These are phyloP conservation scores for Claviceps sp. DNA, from an alignment of 2,329 filamentous ascomycete genomes.

Conservation along the genomic window DNA sequence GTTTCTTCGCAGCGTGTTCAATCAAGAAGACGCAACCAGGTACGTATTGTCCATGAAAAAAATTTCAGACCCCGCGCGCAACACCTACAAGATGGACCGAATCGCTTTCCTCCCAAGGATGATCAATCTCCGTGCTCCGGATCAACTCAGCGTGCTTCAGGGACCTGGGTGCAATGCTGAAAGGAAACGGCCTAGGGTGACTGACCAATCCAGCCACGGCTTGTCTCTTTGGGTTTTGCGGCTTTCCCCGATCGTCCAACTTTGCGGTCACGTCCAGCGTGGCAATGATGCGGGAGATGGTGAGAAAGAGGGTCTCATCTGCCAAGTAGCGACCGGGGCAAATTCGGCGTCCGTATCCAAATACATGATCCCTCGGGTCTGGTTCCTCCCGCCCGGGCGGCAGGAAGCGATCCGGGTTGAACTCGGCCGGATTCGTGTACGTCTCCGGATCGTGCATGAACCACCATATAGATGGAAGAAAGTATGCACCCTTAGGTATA, in stretches of 20 bases:
- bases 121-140: slow-evolving; percentile 1
- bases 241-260: slow-evolving; percentile 19
- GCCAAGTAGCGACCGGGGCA: slow-evolving; percentile 22
- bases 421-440: slow-evolving; percentile 32
- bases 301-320: slow-evolving; percentile 17
- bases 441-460: slow-evolving; percentile 54
- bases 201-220: slow-evolving; percentile 2
- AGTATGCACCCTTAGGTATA: slow-evolving; percentile 15
- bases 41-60: background rate
- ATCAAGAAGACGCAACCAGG: too few species aligned
- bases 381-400: slow-evolving; percentile 12
- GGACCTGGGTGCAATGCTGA: background rate
- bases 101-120: slow-evolving; percentile 7
- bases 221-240: slow-evolving; percentile 13
- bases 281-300: slow-evolving; percentile 28
- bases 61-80: background rate
- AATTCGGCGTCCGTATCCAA: slow-evolving; percentile 23
- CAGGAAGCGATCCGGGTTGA: slow-evolving; percentile 22
- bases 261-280: slow-evolving; percentile 26
- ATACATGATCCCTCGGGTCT: slow-evolving; percentile 14
- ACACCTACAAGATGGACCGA: background rate
- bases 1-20: too few species aligned
- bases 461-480: slow-evolving; percentile 16
- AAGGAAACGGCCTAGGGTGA: background rate
- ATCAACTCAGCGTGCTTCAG: slow-evolving; percentile 4